Base-by-base conservation (phyloP, 1,284 basidiomycete genomes). In the Tranzscheliella williamsii region DNA sequence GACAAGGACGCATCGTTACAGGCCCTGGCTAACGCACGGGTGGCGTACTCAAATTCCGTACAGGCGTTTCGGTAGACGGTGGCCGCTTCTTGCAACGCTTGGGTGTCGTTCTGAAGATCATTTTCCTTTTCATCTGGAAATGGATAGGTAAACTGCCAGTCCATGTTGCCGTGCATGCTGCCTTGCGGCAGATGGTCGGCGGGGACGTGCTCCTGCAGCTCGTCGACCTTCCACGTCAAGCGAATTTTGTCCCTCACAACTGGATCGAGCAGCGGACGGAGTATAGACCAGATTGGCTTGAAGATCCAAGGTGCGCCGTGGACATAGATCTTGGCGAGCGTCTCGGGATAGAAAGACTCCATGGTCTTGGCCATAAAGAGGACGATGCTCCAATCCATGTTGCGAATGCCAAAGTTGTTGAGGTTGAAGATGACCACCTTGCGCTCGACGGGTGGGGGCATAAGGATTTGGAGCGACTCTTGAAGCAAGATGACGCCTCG, bases 351-450 rank as follows among this genome's bases (percentile, higher is more conserved):
- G 48, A 67, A 72, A 18, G 51, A 55, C 32, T 72, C 70, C 61
- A 74, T 67, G 11, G 70, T 71, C 51, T 74, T 74, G 34, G 72
- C 72, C 64, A 74, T 68, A 42, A 71, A 72, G 24, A 74, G 67
- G n/a, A 74, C 72, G 42, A 61, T 48, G 30, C 53, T 45, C 64
- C 61, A 67, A 44, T 74, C 72, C 72, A 74, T 74, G 33, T 74
- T 72, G 42, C 72, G 67, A 18, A 74, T 38, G 35, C 67, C 65
- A 40, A 74, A 74, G 32, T 71, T 61, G 55, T 57, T 67, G 57
- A 74, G 63, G 48, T 74, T 74, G 51, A 74, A 74, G 42, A 70
- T 67, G 41, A 74, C 68, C 4, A 74, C 50, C 38, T 72, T 72
- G 31, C 62, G 43, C 41, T 72, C 70, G 16, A 70, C 65, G 11